Conservation (phyloP, 805 yeast genomes). For the Wickerhamiella galacta region DNA sequence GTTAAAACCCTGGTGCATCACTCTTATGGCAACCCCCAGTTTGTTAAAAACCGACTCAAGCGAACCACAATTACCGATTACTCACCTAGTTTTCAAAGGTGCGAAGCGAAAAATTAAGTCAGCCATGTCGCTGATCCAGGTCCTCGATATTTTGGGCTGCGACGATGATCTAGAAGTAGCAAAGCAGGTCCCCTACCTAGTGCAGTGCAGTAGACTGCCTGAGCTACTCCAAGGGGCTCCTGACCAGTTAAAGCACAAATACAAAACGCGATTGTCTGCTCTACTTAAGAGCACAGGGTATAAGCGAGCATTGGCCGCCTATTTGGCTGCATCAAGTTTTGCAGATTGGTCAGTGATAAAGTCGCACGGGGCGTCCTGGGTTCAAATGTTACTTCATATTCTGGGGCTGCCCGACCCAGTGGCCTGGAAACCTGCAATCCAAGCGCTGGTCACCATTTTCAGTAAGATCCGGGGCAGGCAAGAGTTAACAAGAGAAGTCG, state of each 20-base stretch:
- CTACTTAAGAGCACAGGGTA: slow-evolving; percentile 24
- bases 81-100: too few relatives aligned
- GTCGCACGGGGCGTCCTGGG: slow-evolving; percentile 25
- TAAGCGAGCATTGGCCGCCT: slow-evolving; percentile 25
- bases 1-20: too few relatives aligned
- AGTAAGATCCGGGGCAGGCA: slow-evolving; percentile 47
- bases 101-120: too few relatives aligned
- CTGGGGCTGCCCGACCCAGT: slow-evolving; percentile 23
- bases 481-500: slow-evolving; percentile 62
- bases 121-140: too few relatives aligned
- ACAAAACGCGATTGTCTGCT: slow-evolving; percentile 19
- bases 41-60: too few relatives aligned
- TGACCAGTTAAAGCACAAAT: slow-evolving; percentile 16
- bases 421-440: slow-evolving; percentile 18
- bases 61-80: too few relatives aligned
- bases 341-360: slow-evolving; percentile 19
- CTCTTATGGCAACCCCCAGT: too few relatives aligned
- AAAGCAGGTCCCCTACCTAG: too few relatives aligned
- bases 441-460: slow-evolving; percentile 16
- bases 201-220: too few relatives aligned
- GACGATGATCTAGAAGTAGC: too few relatives aligned
- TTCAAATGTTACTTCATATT: slow-evolving; percentile 23
- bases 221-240: not conserved
- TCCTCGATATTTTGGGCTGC: too few relatives aligned
- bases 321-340: slow-evolving; percentile 17